Conservation (phyloP, 2,329 filamentous ascomycete genomes). For the Ophiocordyceps sinensis region DNA sequence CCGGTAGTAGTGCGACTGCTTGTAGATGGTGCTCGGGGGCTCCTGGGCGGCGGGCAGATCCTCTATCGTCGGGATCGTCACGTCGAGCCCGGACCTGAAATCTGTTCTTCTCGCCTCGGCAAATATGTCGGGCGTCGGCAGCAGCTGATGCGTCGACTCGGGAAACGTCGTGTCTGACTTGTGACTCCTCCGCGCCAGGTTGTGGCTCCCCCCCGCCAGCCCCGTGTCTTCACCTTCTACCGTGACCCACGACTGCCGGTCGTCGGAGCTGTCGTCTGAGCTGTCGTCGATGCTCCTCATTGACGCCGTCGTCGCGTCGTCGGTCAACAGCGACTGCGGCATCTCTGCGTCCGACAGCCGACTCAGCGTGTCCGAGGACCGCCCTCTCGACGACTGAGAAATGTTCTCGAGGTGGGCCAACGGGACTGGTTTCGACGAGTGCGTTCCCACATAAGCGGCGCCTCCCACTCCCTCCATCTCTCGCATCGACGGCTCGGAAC, state of each 20-base stretch:
- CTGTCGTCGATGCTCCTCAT: slow-evolving; percentile 4
- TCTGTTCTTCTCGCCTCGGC: slow-evolving; percentile 10
- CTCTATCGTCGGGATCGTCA: slow-evolving; percentile 14
- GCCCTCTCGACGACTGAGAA: slow-evolving; percentile 10
- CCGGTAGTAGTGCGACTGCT: slow-evolving; percentile 4
- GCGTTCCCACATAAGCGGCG: too few species aligned
- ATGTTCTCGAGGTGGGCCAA: slow-evolving; percentile 9
- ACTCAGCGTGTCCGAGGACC: slow-evolving; percentile 14
- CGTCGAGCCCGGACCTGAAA: slow-evolving; percentile 14
- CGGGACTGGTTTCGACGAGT: too few species aligned
- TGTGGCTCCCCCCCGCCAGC: slow-evolving; percentile 9
- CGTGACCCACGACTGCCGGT: slow-evolving; percentile 20
- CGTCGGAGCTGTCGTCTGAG: slow-evolving; percentile 10
- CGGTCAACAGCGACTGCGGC: slow-evolving; percentile 11
- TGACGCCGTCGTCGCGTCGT: slow-evolving; percentile 9
- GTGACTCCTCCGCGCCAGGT: slow-evolving; percentile 9
- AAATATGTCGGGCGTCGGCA: slow-evolving; percentile 15
- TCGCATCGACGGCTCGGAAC: slow-evolving; percentile 10
- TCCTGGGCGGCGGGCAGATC: slow-evolving; percentile 11
- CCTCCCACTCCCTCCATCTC: slow-evolving; percentile 2
- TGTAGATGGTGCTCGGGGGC: slow-evolving; percentile 2
- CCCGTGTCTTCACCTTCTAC: slow-evolving; percentile 13
- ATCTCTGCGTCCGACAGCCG: slow-evolving; percentile 8
- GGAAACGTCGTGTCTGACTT: slow-evolving; percentile 13
- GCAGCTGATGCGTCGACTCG: slow-evolving; percentile 16